A percentile compares a stretch with the other conserved stretches of the same genome.
phyloP scores from a whole-genome alignment of 805 yeast genomes.

The Sugiyamaella valdiviana region DNA sequence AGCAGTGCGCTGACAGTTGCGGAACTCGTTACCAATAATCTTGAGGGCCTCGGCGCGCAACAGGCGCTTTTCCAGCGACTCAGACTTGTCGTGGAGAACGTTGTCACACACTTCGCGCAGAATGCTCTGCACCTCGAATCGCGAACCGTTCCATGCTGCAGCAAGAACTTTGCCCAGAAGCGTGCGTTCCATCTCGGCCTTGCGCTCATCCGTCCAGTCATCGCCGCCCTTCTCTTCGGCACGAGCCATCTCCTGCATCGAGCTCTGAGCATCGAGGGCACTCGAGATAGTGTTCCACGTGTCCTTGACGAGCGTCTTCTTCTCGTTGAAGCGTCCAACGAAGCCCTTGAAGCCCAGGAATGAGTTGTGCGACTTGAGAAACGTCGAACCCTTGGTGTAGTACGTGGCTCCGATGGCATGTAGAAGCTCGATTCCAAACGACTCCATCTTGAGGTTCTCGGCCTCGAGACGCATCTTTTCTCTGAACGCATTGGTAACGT shows the following conservation, averaged over 20 bases:
- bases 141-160: conserved; percentile 93
- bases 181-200: conserved; percentile 72
- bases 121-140: conserved; percentile 76
- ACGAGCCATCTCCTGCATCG: conserved; percentile 67
- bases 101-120: conserved; percentile 75
- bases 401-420: conserved; percentile 76
- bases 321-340: conserved; percentile 73
- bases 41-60: conserved; percentile 76
- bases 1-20: conserved; percentile 59
- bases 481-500: conserved; percentile 56
- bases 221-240: conserved; percentile 60
- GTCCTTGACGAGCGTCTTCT: conserved; percentile 74
- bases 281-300: conserved; percentile 76
- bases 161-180: conserved; percentile 86
- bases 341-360: conserved; percentile 85
- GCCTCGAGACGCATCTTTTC: conserved; percentile 73
- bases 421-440: conserved; percentile 85
- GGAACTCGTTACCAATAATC: conserved; percentile 65
- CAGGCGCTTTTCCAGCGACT: conserved; percentile 54
- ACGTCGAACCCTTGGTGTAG: conserved; percentile 65
- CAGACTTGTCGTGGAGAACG: conserved; percentile 61
- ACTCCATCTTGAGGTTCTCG: conserved; percentile 85
- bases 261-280: conserved; percentile 80
- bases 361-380: conserved; percentile 58
- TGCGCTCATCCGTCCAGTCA: conserved; percentile 50